Base-by-base conservation (phyloP, 805 yeast species). In the Barnettozyma vustinii region DNA sequence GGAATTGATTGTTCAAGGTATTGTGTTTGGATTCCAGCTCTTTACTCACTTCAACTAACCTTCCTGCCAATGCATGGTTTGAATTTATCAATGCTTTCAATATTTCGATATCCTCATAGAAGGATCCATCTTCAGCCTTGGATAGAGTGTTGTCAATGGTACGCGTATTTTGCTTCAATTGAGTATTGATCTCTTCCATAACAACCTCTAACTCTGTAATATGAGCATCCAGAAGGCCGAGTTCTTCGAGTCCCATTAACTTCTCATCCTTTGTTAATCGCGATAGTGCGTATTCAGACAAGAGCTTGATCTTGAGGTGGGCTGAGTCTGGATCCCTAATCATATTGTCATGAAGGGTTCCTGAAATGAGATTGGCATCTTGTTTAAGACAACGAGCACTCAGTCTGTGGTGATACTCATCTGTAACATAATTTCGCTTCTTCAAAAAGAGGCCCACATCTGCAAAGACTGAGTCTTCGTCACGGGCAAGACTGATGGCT, bases 231-330 rank as follows among this genome's bases (percentile, higher is more conserved):
- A 55, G n/a, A 0, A 40, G 35, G 1, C 21, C 19, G 10, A 60
- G 16, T n/a, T 56, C 60, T 3, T 51, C 47, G 3, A 59, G 42
- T 1, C 48, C 33, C 32, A 58, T 26, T 21, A 58, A 36, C 25
- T 47, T 47, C 2, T 55, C 52, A 18, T 44, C 47, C 4, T 30
- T 37, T 1, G 48, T 43, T 23, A 55, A 21, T 6, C 46, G 50
- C 0, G 62, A 37, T 15, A 61, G 27, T 1, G 63, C 59, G 26
- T 47, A 50, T 41, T 60, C 65, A 1, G 56, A 41, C 10, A 61
- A 46, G 7, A 59, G 26, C 16, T 56, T 55, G 18, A 61, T 42
- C 47, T 55, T 55, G 30, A 58, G 37, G 33, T 58, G 52, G 4
- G 52, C 48, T 1, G 51, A 50, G 6, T 13, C 43, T 19, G 48